Percentiles rank a stretch among this genome's conserved stretches.
Conservation (phyloP, 2,329 filamentous ascomycete genomes). For the Coniochaeta sp. region DNA sequence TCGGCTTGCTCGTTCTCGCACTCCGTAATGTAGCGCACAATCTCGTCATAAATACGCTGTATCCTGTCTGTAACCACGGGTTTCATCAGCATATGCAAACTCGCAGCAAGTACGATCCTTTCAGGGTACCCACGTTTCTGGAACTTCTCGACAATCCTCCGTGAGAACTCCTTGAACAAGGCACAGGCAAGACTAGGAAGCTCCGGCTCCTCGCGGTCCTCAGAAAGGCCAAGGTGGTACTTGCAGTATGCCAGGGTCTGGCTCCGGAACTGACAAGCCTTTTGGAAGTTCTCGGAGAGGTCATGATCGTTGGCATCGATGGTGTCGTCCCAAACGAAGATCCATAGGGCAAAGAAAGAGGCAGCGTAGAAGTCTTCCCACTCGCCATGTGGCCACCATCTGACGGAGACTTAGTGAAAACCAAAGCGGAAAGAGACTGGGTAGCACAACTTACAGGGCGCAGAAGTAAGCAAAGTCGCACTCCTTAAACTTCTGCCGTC, state of each 20-base stretch:
- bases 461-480: conserved; percentile 24
- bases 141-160: conserved; percentile 8
- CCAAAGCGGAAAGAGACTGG: neutral
- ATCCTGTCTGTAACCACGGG: conserved; percentile 4
- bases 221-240: conserved; percentile 16
- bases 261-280: conserved; percentile 19
- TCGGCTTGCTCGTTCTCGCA: conserved; percentile 10
- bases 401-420: conserved; percentile 3
- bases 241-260: conserved; percentile 21
- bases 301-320: conserved; percentile 24
- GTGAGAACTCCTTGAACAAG: conserved; percentile 12
- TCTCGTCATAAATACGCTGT: conserved; percentile 9
- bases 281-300: conserved; percentile 18
- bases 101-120: neutral
- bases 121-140: conserved; percentile 5
- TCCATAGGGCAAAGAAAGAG: conserved; percentile 23
- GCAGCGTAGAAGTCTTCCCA: conserved; percentile 23
- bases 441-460: conserved; percentile 14
- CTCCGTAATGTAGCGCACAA: conserved; percentile 10
- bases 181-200: conserved; percentile 8
- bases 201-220: conserved; percentile 5
- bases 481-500: conserved; percentile 22
- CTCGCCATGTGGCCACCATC: conserved; percentile 24
- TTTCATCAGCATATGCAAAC: neutral
- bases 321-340: conserved; percentile 27